Base-by-base conservation (phyloP, 768 basidiomycete species). In the Rhodocollybia butyracea region DNA sequence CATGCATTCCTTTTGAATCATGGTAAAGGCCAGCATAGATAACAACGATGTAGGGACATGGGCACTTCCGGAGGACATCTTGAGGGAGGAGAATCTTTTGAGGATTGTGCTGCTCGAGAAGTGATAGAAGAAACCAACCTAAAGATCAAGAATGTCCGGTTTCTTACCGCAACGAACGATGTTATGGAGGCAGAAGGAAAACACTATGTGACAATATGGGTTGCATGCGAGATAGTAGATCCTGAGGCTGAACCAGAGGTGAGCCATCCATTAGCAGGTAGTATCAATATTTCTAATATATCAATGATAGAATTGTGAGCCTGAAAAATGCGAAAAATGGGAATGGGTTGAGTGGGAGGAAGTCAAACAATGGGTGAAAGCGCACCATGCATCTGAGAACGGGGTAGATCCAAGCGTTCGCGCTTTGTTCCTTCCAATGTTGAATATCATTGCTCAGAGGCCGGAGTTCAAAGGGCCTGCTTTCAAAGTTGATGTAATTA, bases 1-100 rank as follows among this genome's bases (percentile, higher is more conserved):
- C 5, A 42, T 36, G 6, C 4, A 36, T 26, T 21, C 11, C 21
- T 32, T 52, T 26, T 19, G 17, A 40, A 38, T 19, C 6, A 1
- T 48, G 43, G 34, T 40, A 40, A 40, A 13, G 39, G 5, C 17
- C 22, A 19, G 21, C 42, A 31, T 15, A 36, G 13, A 27, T 43
- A 11, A 24, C 22, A 43, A 24, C 21, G 19, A 43, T 13, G 13
- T 26, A 52, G 51, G 40, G 7, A 52, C 51, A 39, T 52, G 51
- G 51, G 51, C 51, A 17, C 51, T 52, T 10, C 51, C 51, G 12
- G 51, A 7, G 51, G 51, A 13, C 51, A 52, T 19, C 51, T 52
- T 13, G 51, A 52, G 38, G 38, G 21, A 3, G 39, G 51, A 30
- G 51, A 52, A 40, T 39, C 51, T 15, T 52, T 52, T 11, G 51